Evolutionary conservation across 2,329 filamentous ascomycete species (phyloP).

Genomic region (Pseudophaeomoniella oleicola): DNA sequence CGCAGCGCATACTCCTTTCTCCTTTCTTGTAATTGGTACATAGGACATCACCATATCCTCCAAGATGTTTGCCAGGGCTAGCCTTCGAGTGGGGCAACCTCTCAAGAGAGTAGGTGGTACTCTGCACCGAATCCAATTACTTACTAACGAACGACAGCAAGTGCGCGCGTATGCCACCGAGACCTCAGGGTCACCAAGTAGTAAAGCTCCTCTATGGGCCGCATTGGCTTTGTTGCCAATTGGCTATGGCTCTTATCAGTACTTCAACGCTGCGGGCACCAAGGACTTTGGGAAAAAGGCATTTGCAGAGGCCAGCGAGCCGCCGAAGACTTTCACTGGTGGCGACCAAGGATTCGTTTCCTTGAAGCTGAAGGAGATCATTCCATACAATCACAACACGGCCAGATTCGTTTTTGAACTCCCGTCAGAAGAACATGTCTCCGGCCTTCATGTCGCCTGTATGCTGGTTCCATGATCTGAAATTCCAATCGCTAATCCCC

Average conservation of each 20-base stretch:
- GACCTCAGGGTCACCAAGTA: slow-evolving; percentile 7
- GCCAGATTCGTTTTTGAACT: slow-evolving; percentile 84
- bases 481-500: slow-evolving; percentile 3
- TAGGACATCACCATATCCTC: too few relatives aligned
- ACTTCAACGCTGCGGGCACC: slow-evolving; percentile 1
- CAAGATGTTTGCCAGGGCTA: not conserved
- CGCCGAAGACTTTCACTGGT: slow-evolving; percentile 52
- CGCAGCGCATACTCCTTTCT: too few relatives aligned
- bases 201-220: not conserved
- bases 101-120: not conserved
- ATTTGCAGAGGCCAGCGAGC: slow-evolving; percentile 12
- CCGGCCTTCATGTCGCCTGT: slow-evolving; percentile 69
- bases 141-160: not conserved
- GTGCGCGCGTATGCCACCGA: not conserved
- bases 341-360: slow-evolving; percentile 82
- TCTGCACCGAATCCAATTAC: too few relatives aligned
- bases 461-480: slow-evolving; percentile 12
- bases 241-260: slow-evolving; percentile 1
- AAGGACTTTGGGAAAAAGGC: slow-evolving; percentile 2
- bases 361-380: slow-evolving; percentile 63
- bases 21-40: too few relatives aligned
- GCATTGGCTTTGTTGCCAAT: not conserved
- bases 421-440: slow-evolving; percentile 69
- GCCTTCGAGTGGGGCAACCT: not conserved
- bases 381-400: slow-evolving; percentile 83